Evolutionary conservation across 2,329 filamentous ascomycete genomes (phyloP), one percentile per base, ranked within the genome.

Genomic region (Aureobasidium sp.): DNA sequence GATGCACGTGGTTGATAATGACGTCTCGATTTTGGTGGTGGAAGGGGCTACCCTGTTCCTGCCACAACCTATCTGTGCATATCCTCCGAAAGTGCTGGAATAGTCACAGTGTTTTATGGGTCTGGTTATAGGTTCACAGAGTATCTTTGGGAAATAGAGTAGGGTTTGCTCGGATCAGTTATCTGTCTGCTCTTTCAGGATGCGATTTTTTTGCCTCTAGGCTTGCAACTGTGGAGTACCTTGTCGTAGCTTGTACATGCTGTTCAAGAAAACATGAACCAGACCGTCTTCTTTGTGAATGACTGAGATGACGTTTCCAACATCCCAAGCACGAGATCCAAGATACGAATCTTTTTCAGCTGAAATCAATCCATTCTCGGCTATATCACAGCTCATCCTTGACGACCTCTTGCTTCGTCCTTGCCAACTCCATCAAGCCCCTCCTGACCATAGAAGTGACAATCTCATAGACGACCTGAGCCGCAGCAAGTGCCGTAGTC

Each of bases 381-480:
- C 2, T 13, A 27, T 13, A 33, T 53, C 17, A 60, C 6, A 60
- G 23, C 58, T 60, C 58, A 31, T 60, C 58, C 33, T 60, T 60
- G 38, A 23, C 31, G 13, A 21, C 21, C 7, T 49, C 13, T 11
- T 46, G n/a, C 17, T 53, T 54, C 13, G 40, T 59, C 42, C 25
- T 37, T 3, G 53, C 60, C 49, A 61, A 38, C 33, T 64, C 63
- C 35, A 61, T 43, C 54, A 63, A 51, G 2, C 63, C 63, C 15
- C 63, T 57, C 38, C 84, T 87, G 7, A 87, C 85, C 74, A 88
- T 85, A 62, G 80, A 89, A 40, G 86, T 95, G 70, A 95, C 73
- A n/a, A 95, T 81, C 77, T 95, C 91, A 71, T 87, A 95, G 0
- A 84, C 89, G 40, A 95, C 82, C 79, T 95, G 90, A 42, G 90